A percentile compares a stretch with the other conserved stretches of the same genome.
Conservation (phyloP, 2,329 filamentous ascomycete species). For the Chalara sp. region DNA sequence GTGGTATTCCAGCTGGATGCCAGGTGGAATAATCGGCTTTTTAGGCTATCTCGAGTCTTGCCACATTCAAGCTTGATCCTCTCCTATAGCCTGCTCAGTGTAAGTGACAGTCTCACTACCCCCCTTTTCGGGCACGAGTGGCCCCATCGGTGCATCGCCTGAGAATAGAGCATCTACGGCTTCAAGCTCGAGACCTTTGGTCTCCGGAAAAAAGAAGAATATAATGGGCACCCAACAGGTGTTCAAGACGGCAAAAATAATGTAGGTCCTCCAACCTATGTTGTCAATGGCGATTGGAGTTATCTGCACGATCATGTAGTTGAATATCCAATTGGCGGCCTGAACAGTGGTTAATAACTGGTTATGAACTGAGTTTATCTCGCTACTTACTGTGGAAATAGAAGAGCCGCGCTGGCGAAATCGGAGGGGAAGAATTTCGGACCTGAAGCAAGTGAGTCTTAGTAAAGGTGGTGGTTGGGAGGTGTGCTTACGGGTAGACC, state of each 20-base stretch:
- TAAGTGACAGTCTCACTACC: not conserved
- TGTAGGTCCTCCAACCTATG: slow-evolving; percentile 35
- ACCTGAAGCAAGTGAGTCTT: slow-evolving; percentile 13
- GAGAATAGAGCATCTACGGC: slow-evolving; percentile 41
- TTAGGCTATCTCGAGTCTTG: too few relatives aligned
- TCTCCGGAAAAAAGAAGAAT: slow-evolving; percentile 59
- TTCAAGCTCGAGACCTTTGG: slow-evolving; percentile 55
- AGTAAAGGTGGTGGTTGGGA: not conserved
- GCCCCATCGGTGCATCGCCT: not conserved
- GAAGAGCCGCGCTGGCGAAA: slow-evolving; percentile 56
- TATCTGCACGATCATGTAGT: slow-evolving; percentile 44
- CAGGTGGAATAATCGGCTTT: too few relatives aligned
- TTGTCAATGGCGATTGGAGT: slow-evolving; percentile 30
- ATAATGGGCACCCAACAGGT: slow-evolving; percentile 39
- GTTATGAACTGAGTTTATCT: not conserved
- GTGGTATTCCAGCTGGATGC: too few relatives aligned
- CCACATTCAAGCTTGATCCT: not conserved
- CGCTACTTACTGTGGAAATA: slow-evolving; percentile 39
- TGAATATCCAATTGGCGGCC: slow-evolving; percentile 40
- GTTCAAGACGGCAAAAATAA: slow-evolving; percentile 27
- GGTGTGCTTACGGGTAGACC: slow-evolving; percentile 39
- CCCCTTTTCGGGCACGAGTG: not conserved
- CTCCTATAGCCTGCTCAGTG: not conserved
- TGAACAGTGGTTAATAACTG: not conserved
- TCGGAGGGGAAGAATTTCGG: slow-evolving; percentile 50